Base-by-base conservation (phyloP, 2,329 filamentous ascomycete species). In the Ciborinia camelliae region DNA sequence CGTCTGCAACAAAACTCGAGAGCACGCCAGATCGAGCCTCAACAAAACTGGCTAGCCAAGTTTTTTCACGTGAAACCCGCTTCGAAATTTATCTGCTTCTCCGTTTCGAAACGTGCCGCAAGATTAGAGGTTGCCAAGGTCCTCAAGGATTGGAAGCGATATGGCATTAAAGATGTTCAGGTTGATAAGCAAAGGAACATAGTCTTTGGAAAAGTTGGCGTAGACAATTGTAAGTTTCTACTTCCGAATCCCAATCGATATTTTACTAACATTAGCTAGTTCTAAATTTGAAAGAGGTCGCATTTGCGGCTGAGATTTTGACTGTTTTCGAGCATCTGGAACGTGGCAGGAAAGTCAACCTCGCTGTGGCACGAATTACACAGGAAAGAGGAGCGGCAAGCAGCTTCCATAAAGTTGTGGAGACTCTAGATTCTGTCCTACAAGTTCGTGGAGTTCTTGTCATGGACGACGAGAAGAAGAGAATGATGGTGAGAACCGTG, bases 341-440 rank as follows among this genome's bases (percentile, higher is more conserved):
- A 78, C 90, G 95, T 73, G 91, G 91, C 55, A 88, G 86, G 72
- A 88, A 86, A 68, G 87, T 86, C 53, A 88, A 88, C 54, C 83
- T 97, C 62, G 90, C 89, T 75, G 87, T 97, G 69, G 86, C 91
- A 37, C 89, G 91, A 43, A 91, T 97, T 75, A 94, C 90, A 1
- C 93, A 97, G 74, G 92, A 95, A 74, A 88, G 88, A 65, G 95
- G 94, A n/a, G 93, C 94, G 1, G 92, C 91, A 45, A 95, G 90
- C 72, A 95, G 90, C 71, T 96, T 98, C 79, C 85, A 91, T 75
- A 88, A 86, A 73, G 90, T 97, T 12, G 85, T 96, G 32, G 89
- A 92, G 66, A 89, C 90, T 3, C 81, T 97, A 71, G 84, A 88
- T 69, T 81, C 84, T 26, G 84, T 91, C 20, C 86, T 96, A 75